Percentiles rank a stretch among this genome's conserved stretches.
Conservation (phyloP, 768 basidiomycete species). For the Lentinula sp. region DNA sequence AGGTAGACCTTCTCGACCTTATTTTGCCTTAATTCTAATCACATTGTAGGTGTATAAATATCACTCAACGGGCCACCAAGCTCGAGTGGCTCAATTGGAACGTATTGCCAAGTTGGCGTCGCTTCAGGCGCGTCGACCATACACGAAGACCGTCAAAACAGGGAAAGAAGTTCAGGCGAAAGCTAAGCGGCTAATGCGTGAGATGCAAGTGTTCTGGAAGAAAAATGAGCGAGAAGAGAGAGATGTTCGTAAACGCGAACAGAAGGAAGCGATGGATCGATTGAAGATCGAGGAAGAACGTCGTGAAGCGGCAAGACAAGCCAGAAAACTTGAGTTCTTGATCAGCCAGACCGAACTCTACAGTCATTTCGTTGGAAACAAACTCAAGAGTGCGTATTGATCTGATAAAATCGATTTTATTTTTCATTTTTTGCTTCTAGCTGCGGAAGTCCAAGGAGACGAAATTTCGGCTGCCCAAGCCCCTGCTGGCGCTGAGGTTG, state of each 20-base stretch:
- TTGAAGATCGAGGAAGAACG: constrained; percentile 88
- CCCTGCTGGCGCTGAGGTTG: constrained; percentile 55
- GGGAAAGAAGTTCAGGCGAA: constrained; percentile 81
- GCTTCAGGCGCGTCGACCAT: constrained; percentile 73
- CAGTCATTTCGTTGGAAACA: constrained; percentile 98
- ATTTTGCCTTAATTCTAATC: background rate
- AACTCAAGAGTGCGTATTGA: constrained; percentile 70
- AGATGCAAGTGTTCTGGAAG: constrained; percentile 97
- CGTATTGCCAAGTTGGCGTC: constrained; percentile 72
- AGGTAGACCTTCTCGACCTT: constrained; percentile 38
- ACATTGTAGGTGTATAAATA: constrained; percentile 71
- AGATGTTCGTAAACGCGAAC: constrained; percentile 87
- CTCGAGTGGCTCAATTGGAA: constrained; percentile 64
- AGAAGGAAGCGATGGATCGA: constrained; percentile 88
- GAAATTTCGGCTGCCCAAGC: constrained; percentile 26
- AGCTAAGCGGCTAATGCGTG: constrained; percentile 84
- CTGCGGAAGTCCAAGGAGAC: constrained; percentile 70
- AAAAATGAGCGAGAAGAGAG: constrained; percentile 97
- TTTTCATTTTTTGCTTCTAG: constrained; percentile 29
- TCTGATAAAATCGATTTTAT: constrained; percentile 5
- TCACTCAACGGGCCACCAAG: constrained; percentile 58
- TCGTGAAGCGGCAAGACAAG: constrained; percentile 88
- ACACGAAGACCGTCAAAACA: constrained; percentile 67
- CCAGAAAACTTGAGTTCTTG: constrained; percentile 95
- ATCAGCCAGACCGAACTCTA: constrained; percentile 99